phyloP scores from a whole-genome alignment of 176 grass and related monocot species.

The Thinopyrum elongatum region DNA sequence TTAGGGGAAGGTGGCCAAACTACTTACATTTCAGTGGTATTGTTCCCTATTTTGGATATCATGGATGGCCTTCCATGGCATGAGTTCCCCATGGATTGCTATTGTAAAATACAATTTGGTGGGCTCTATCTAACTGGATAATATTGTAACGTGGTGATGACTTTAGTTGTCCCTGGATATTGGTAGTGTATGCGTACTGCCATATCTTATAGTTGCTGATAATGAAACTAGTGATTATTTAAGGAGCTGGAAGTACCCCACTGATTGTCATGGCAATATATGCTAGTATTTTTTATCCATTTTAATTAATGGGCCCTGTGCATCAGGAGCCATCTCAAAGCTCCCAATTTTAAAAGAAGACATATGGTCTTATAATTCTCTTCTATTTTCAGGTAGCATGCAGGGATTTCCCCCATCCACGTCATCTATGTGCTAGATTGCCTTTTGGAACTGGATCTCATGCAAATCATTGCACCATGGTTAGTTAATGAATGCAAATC shows the following conservation, averaged over 20 bases:
- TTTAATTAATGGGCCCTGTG: not conserved
- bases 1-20: not conserved
- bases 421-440: conserved; percentile 71
- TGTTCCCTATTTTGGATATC: conserved; percentile 9
- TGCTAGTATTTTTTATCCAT: not conserved
- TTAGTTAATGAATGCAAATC: conserved; percentile 24
- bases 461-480: conserved; percentile 67
- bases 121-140: not conserved
- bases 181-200: not conserved
- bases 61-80: not conserved
- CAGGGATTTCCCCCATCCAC: conserved; percentile 91
- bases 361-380: conserved; percentile 6
- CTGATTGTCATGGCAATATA: not conserved
- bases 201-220: not conserved
- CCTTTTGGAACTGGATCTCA: conserved; percentile 63
- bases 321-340: conserved; percentile 15
- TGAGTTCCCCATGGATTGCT: not conserved
- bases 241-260: not conserved
- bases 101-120: not conserved
- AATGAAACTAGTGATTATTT: not conserved
- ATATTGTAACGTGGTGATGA: not conserved
- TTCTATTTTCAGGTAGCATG: conserved; percentile 76
- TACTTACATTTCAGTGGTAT: not conserved
- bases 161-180: not conserved
- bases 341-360: not conserved